These are phyloP conservation scores for Ogataea degrootiae DNA, from an alignment of 805 yeast genomes.

Conservation along the genomic window DNA sequence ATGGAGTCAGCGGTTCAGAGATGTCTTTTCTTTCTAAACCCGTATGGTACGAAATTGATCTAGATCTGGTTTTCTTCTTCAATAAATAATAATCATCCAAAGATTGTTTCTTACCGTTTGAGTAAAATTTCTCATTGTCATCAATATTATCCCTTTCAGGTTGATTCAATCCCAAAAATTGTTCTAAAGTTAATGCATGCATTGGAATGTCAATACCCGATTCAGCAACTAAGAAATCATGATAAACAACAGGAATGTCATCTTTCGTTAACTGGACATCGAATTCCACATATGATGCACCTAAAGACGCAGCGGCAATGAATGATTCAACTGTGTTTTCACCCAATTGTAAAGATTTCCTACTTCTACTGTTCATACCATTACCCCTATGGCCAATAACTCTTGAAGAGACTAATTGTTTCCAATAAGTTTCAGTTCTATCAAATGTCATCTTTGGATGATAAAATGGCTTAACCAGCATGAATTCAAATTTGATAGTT, in stretches of 20 bases:
- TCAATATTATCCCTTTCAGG: slow-evolving; percentile 9
- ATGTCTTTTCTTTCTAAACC: slow-evolving; percentile 2
- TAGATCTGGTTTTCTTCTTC: slow-evolving; percentile 26
- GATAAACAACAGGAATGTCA: slow-evolving; percentile 86
- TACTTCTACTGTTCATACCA: slow-evolving; percentile 74
- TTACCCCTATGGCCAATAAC: slow-evolving; percentile 96
- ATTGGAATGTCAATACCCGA: slow-evolving; percentile 95
- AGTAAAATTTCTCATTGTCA: neutral
- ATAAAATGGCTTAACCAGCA: slow-evolving; percentile 65
- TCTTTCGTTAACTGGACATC: slow-evolving; percentile 95
- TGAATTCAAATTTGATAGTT: slow-evolving; percentile 65
- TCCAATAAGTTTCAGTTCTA: slow-evolving; percentile 84
- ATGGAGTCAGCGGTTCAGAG: too few species aligned
- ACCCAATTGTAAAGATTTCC: slow-evolving; percentile 83
- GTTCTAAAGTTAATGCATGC: slow-evolving; percentile 88
- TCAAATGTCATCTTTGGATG: slow-evolving; percentile 65
- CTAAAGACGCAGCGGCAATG: slow-evolving; percentile 92
- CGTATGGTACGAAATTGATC: slow-evolving; percentile 32
- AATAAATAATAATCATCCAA: slow-evolving; percentile 29
- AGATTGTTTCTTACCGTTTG: slow-evolving; percentile 13
- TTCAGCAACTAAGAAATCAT: slow-evolving; percentile 91
- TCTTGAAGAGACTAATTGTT: slow-evolving; percentile 77
- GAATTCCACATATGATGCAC: slow-evolving; percentile 95
- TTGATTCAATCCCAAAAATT: slow-evolving; percentile 60
- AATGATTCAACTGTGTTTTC: slow-evolving; percentile 94